These are phyloP conservation scores for Suillus hirtellus DNA, from an alignment of 768 basidiomycete species.

Conservation along the genomic window DNA sequence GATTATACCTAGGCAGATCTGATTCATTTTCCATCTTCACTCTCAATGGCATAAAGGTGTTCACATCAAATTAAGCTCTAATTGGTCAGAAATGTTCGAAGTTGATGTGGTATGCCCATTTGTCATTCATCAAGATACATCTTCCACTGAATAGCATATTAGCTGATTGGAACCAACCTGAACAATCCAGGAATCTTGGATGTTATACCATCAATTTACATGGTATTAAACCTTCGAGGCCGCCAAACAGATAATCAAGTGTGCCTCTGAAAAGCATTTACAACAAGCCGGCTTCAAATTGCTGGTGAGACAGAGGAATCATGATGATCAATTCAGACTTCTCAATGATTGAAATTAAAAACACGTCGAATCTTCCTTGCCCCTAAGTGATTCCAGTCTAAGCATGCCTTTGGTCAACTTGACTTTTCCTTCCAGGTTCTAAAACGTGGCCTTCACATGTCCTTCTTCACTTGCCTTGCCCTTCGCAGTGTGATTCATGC, in stretches of 20 bases:
- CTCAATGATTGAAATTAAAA: no score
- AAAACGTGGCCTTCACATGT: no score
- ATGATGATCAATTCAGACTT: no score
- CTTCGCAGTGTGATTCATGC: no score
- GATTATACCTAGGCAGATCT: constrained; percentile 63
- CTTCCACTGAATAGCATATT: constrained; percentile 10
- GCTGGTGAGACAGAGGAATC: no score
- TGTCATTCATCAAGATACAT: not conserved
- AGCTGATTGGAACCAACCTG: constrained; percentile 96
- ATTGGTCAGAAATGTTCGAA: constrained; percentile 78
- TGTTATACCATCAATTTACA: constrained; percentile 64
- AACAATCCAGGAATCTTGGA: constrained; percentile 82
- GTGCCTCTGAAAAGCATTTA: constrained; percentile 58
- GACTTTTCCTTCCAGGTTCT: no score
- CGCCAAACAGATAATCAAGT: constrained; percentile 53
- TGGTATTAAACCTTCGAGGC: constrained; percentile 75
- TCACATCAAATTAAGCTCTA: constrained; percentile 81
- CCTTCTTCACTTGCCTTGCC: no score
- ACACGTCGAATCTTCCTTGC: no score
- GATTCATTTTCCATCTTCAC: constrained; percentile 84
- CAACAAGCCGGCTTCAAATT: no score
- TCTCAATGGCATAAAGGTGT: constrained; percentile 77
- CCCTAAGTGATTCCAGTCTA: no score
- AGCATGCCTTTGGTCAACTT: no score
- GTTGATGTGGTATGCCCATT: constrained; percentile 60